Evolutionary conservation across 345 rosid genomes (phyloP).

Genomic region (Citrus cavaleriei): DNA sequence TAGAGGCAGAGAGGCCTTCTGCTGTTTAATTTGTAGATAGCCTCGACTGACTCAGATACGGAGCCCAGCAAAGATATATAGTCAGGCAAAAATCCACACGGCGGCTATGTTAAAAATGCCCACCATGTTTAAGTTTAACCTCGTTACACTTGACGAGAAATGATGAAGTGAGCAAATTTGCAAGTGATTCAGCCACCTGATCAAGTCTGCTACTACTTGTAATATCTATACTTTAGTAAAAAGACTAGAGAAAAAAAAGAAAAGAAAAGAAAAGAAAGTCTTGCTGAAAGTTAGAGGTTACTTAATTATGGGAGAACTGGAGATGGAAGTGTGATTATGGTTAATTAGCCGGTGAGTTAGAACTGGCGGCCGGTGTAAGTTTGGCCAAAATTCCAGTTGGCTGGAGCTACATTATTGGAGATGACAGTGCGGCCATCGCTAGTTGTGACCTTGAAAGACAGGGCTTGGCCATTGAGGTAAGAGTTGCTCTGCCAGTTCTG

Average conservation of each 20-base stretch:
- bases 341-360: neutral
- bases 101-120: conserved; percentile 1
- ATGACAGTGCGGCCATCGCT: conserved; percentile 45
- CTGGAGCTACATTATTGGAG: conserved; percentile 40
- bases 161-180: neutral
- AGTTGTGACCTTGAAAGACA: conserved; percentile 53
- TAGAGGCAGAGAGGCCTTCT: too few relatives aligned
- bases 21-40: too few relatives aligned
- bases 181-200: neutral
- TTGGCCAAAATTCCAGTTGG: conserved; percentile 53
- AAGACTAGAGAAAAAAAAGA: too few relatives aligned
- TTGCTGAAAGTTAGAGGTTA: conserved; percentile 1
- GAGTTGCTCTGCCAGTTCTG: conserved; percentile 66
- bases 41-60: too few relatives aligned
- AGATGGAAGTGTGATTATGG: neutral
- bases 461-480: conserved; percentile 50
- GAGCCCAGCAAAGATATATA: neutral
- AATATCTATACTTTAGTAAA: too few relatives aligned
- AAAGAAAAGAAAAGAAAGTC: neutral
- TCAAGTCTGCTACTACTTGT: neutral
- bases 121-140: neutral
- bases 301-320: neutral
- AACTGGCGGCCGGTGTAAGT: conserved; percentile 54
- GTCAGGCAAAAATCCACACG: conserved; percentile 8
- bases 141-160: neutral